Evolutionary conservation across 108 stramenopile genomes (phyloP).

Genomic region (Nitzschia sp.): DNA sequence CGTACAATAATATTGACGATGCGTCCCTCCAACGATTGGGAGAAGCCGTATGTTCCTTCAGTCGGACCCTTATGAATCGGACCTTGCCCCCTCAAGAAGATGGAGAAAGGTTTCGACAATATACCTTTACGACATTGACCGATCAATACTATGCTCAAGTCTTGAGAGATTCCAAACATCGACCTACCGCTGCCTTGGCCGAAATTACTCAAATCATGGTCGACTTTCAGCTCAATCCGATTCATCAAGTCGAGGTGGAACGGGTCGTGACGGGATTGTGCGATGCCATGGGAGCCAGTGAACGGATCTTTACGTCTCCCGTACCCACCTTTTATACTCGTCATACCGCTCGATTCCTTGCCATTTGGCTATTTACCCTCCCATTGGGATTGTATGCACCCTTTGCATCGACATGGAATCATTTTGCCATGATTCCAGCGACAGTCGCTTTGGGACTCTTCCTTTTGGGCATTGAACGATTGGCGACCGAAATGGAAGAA

Average conservation of each 20-base stretch:
- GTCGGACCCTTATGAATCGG: conserved; percentile 42
- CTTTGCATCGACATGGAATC: conserved; percentile 37
- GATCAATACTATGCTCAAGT: conserved; percentile 17
- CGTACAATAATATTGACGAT: conserved; percentile 16
- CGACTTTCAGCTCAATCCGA: conserved; percentile 38
- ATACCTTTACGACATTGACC: not conserved
- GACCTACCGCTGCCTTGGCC: conserved; percentile 41
- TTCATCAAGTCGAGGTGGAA: conserved; percentile 49
- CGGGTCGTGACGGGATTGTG: conserved; percentile 43
- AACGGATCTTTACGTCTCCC: conserved; percentile 55
- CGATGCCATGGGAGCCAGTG: conserved; percentile 38
- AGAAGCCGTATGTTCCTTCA: conserved; percentile 43
- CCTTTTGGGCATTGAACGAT: conserved; percentile 73
- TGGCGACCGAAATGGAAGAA: conserved; percentile 75
- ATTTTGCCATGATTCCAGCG: conserved; percentile 47
- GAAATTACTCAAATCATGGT: conserved; percentile 40
- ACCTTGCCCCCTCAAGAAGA: conserved; percentile 47
- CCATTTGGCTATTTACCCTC: conserved; percentile 51
- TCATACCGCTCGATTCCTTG: conserved; percentile 70
- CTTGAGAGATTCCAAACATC: conserved; percentile 29
- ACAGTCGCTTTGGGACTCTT: conserved; percentile 39
- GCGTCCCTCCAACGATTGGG: conserved; percentile 33
- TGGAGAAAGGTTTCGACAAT: conserved; percentile 29
- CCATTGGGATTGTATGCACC: conserved; percentile 61
- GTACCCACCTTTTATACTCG: conserved; percentile 64